These are phyloP conservation scores for Penicillium simplicissimum DNA, from an alignment of 495 filamentous ascomycete species.

Conservation along the genomic window DNA sequence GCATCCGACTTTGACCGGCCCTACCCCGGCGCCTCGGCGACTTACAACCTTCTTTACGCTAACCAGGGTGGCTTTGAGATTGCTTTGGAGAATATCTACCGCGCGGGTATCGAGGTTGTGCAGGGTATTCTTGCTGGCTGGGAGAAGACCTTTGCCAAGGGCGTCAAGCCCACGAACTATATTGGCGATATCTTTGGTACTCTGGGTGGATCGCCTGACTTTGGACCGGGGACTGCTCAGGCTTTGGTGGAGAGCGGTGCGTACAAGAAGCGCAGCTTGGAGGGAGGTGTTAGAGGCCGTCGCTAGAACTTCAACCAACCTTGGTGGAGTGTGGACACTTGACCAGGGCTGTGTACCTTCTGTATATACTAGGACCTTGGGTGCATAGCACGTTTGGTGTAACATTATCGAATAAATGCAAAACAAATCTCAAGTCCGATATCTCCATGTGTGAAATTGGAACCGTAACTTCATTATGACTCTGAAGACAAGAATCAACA, in stretches of 20 bases:
- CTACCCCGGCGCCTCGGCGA: slow-evolving; percentile 53
- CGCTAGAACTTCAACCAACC: background rate
- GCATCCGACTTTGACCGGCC: slow-evolving; percentile 73
- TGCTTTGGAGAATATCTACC: slow-evolving; percentile 64
- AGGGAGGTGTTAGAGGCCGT: slow-evolving; percentile 14
- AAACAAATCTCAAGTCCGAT: background rate
- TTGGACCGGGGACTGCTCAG: slow-evolving; percentile 54
- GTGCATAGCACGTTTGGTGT: background rate
- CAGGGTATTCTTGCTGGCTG: slow-evolving; percentile 63
- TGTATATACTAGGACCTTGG: background rate
- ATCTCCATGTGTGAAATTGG: too few relatives aligned
- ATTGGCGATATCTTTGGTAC: slow-evolving; percentile 73
- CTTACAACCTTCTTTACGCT: slow-evolving; percentile 57
- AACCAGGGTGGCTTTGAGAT: slow-evolving; percentile 61
- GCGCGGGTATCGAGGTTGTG: slow-evolving; percentile 66
- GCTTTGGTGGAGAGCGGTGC: slow-evolving; percentile 30
- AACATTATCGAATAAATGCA: background rate
- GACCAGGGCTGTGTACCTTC: background rate
- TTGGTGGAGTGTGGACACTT: background rate
- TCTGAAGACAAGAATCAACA: too few relatives aligned
- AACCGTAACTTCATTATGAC: too few relatives aligned
- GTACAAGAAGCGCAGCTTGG: slow-evolving; percentile 30
- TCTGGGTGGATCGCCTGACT: slow-evolving; percentile 64
- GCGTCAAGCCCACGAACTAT: slow-evolving; percentile 66
- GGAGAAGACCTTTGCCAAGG: slow-evolving; percentile 56